A percentile compares a stretch with the other conserved stretches of the same genome.
These are phyloP conservation scores for Candida freyschussii DNA, from an alignment of 1,139 yeast species.

Conservation along the genomic window DNA sequence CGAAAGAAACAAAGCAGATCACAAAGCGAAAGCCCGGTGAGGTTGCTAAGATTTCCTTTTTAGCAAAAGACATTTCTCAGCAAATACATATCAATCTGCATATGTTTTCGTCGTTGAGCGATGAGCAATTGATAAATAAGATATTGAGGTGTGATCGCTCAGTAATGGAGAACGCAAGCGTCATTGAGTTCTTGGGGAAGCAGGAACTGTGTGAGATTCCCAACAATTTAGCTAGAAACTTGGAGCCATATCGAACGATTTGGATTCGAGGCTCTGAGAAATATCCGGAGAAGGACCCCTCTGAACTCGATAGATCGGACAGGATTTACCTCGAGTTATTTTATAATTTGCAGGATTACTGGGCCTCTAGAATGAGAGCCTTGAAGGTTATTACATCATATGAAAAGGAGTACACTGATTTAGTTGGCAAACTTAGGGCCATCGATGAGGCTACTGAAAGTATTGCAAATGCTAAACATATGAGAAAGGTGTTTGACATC, in stretches of 20 bases:
- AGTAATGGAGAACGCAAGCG: constrained; percentile 51
- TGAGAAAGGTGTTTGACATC: constrained; percentile 66
- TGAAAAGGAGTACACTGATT: constrained; percentile 69
- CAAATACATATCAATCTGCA: constrained; percentile 78
- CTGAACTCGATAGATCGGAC: constrained; percentile 71
- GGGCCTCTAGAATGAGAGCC: constrained; percentile 78
- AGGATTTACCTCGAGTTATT: constrained; percentile 68
- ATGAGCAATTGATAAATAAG: constrained; percentile 51
- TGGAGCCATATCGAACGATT: constrained; percentile 61
- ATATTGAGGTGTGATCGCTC: constrained; percentile 61
- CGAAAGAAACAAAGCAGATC: constrained; percentile 61
- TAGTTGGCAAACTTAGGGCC: constrained; percentile 52
- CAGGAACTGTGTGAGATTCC: constrained; percentile 66
- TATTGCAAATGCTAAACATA: constrained; percentile 51
- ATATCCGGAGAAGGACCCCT: constrained; percentile 70
- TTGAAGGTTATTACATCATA: constrained; percentile 53
- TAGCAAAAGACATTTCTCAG: constrained; percentile 68
- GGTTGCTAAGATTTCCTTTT: constrained; percentile 49
- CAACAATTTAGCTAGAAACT: constrained; percentile 54
- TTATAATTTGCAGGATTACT: constrained; percentile 71
- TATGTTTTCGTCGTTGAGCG: constrained; percentile 47
- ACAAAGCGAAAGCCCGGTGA: constrained; percentile 41
- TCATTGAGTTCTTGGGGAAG: constrained; percentile 65
- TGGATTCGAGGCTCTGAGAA: constrained; percentile 44
- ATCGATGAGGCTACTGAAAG: constrained; percentile 64